Percentiles rank a stretch among this genome's conserved stretches.
Conservation (phyloP, 2,329 filamentous ascomycete species). For the Xylaria sp. region DNA sequence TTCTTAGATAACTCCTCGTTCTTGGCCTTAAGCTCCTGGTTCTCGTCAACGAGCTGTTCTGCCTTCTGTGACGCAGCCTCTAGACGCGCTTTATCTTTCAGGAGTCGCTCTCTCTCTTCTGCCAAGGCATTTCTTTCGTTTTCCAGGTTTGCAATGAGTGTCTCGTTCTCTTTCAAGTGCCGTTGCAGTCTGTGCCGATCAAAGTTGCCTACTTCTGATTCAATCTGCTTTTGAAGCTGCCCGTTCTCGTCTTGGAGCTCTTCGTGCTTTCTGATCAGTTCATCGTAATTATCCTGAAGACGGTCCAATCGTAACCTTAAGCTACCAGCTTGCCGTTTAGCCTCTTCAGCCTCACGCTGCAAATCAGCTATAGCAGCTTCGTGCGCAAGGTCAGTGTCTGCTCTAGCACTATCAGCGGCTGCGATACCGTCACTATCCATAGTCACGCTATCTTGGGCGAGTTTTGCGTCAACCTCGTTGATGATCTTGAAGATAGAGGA, state of each 20-base stretch:
- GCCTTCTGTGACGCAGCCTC: conserved; percentile 62
- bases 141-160: conserved; percentile 77
- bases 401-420: conserved; percentile 48
- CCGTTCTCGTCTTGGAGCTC: conserved; percentile 72
- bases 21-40: conserved; percentile 68
- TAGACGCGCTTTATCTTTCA: conserved; percentile 51
- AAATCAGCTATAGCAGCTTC: conserved; percentile 67
- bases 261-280: conserved; percentile 62
- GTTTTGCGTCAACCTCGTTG: conserved; percentile 44
- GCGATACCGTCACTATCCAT: conserved; percentile 46
- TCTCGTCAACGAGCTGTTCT: conserved; percentile 67
- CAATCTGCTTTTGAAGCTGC: conserved; percentile 64
- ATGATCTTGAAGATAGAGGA: conserved; percentile 54
- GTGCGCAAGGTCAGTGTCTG: conserved; percentile 65
- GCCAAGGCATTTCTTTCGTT: conserved; percentile 68
- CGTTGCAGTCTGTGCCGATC: conserved; percentile 65
- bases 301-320: conserved; percentile 69
- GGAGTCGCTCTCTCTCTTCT: conserved; percentile 56
- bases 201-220: conserved; percentile 63
- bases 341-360: conserved; percentile 62
- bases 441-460: conserved; percentile 52
- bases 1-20: conserved; percentile 70
- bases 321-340: conserved; percentile 68
- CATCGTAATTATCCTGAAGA: conserved; percentile 71
- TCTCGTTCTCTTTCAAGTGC: conserved; percentile 73